These are phyloP conservation scores for Ganoderma leucocontextum DNA, from an alignment of 1,284 basidiomycete genomes.

Conservation along the genomic window DNA sequence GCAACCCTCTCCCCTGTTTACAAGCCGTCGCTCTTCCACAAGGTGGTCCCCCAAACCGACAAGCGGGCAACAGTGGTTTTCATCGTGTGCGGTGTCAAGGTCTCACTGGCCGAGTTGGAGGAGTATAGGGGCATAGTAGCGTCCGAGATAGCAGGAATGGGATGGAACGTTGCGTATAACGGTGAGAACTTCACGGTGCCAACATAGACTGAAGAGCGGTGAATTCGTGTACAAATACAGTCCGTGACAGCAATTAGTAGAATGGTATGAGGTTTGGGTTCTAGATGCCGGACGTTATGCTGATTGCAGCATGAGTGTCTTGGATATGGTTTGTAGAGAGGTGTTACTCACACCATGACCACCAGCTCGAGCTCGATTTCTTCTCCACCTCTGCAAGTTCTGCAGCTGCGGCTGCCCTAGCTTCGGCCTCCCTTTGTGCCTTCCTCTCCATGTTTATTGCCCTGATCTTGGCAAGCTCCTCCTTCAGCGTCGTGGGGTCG, in stretches of 20 bases:
- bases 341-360: constrained; percentile 20
- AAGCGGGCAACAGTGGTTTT: constrained; percentile 59
- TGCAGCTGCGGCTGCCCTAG: constrained; percentile 41
- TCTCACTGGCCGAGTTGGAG: constrained; percentile 59
- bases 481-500: constrained; percentile 67
- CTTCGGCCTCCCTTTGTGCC: constrained; percentile 49
- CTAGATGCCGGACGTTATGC: background rate
- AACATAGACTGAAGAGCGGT: constrained; percentile 31
- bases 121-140: constrained; percentile 54
- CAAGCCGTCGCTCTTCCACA: constrained; percentile 59
- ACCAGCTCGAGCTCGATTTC: constrained; percentile 21
- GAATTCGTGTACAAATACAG: constrained; percentile 30
- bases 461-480: constrained; percentile 75
- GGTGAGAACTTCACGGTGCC: constrained; percentile 41
- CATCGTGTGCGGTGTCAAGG: constrained; percentile 77
- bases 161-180: constrained; percentile 51
- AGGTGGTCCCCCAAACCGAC: constrained; percentile 50
- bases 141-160: constrained; percentile 40
- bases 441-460: constrained; percentile 62
- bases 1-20: constrained; percentile 74
- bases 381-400: constrained; percentile 28
- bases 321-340: background rate
- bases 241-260: constrained; percentile 20
- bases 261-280: constrained; percentile 10
- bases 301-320: background rate